These are phyloP conservation scores for Coemansia sp. DNA, from an alignment of 192 early-diverging fungal species.

Conservation along the genomic window DNA sequence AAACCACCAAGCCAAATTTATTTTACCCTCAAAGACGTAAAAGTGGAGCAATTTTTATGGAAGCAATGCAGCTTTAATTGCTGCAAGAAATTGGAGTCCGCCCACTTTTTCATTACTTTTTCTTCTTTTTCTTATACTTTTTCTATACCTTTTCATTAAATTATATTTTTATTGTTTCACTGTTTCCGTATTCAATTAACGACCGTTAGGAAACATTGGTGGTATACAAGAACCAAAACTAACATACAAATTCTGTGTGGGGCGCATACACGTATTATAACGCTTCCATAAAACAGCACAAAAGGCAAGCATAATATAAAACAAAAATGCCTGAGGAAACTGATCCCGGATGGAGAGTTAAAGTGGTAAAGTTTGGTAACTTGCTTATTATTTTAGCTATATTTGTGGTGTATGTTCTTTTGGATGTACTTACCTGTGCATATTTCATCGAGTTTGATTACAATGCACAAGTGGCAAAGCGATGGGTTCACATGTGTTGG, in stretches of 20 bases:
- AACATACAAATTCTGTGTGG: no score
- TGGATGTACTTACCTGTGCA: not conserved
- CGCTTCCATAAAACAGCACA: no score
- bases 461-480: conserved; percentile 1
- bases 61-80: no score
- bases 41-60: no score
- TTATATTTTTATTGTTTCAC: not conserved
- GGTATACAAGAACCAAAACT: no score
- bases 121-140: not conserved
- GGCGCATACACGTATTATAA: no score
- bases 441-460: conserved; percentile 3
- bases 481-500: conserved; percentile 1
- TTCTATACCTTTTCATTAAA: not conserved
- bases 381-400: not conserved
- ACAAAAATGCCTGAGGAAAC: not conserved
- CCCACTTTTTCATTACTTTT: not conserved
- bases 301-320: no score
- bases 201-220: no score
- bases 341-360: not conserved
- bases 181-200: not conserved
- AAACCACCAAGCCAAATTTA: no score
- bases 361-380: not conserved
- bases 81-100: no score
- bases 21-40: no score
- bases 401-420: not conserved